Evolutionary conservation across 768 basidiomycete genomes (phyloP).

Genomic region (Tubosaeta sp.): DNA sequence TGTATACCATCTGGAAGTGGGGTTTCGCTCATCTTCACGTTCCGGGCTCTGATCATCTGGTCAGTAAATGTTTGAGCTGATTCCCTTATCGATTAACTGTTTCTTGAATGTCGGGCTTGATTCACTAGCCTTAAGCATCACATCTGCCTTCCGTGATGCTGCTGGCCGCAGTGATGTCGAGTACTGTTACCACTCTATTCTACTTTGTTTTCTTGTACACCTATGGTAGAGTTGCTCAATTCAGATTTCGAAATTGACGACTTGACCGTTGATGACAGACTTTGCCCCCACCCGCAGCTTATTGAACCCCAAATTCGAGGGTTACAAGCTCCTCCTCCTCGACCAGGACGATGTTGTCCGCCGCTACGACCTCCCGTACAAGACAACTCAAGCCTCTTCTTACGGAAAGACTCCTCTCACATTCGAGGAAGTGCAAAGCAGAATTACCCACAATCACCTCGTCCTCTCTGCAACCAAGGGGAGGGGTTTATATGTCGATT

Average conservation of each 20-base stretch:
- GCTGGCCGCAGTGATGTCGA: too few relatives aligned
- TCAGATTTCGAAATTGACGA: not conserved
- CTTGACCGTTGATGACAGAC: slow-evolving; percentile 22
- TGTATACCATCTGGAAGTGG: not conserved
- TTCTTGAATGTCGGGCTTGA: not conserved
- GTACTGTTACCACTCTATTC: too few relatives aligned
- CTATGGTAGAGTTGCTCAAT: not conserved
- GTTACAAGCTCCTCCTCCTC: slow-evolving; percentile 69
- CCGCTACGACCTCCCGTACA: slow-evolving; percentile 44
- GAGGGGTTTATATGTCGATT: slow-evolving; percentile 65
- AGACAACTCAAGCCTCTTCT: slow-evolving; percentile 47
- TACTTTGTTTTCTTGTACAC: not conserved
- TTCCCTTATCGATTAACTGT: not conserved
- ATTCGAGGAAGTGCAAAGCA: slow-evolving; percentile 78
- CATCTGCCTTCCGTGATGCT: not conserved
- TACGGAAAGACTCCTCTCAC: slow-evolving; percentile 61
- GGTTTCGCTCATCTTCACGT: not conserved
- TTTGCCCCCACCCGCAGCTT: slow-evolving; percentile 51
- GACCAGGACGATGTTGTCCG: slow-evolving; percentile 53
- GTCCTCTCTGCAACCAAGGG: slow-evolving; percentile 41
- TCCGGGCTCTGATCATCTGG: not conserved
- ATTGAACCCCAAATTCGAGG: slow-evolving; percentile 81
- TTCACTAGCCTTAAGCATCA: not conserved
- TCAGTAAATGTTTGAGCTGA: not conserved
- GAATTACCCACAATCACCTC: slow-evolving; percentile 83